Evolutionary conservation across 768 basidiomycete species (phyloP).

Genomic region (Serendipita vermifera): DNA sequence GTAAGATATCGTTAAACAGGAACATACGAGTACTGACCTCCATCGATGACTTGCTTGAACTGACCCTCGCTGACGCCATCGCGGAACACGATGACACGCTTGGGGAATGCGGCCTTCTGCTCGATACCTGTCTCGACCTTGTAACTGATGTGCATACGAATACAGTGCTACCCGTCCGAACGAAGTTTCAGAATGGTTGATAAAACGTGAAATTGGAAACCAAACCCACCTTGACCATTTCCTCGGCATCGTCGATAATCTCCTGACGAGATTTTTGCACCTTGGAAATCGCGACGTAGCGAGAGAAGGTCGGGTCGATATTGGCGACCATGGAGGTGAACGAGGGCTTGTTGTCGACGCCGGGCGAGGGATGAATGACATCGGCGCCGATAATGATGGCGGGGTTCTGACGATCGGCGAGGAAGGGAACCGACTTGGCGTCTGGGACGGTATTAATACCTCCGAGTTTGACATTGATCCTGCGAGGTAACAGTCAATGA

Average conservation of each 20-base stretch:
- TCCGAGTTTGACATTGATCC: constrained; percentile 74
- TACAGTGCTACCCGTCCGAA: constrained; percentile 30
- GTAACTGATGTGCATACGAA: constrained; percentile 47
- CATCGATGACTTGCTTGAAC: constrained; percentile 36
- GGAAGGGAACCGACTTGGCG: constrained; percentile 44
- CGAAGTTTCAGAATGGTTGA: neutral
- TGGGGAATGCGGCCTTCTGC: constrained; percentile 32
- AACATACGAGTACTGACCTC: constrained; percentile 29
- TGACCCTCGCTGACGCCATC: constrained; percentile 49
- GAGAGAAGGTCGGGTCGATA: constrained; percentile 61
- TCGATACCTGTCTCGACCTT: constrained; percentile 31
- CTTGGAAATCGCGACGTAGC: constrained; percentile 49
- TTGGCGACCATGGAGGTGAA: constrained; percentile 72
- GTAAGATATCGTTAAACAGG: constrained; percentile 9
- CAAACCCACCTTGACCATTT: constrained; percentile 44
- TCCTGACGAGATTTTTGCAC: constrained; percentile 60
- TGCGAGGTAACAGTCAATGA: constrained; percentile 19
- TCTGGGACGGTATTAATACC: constrained; percentile 73
- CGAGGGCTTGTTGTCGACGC: constrained; percentile 64
- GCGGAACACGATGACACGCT: constrained; percentile 64
- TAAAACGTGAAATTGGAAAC: neutral
- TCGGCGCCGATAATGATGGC: constrained; percentile 78
- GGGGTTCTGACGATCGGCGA: constrained; percentile 58
- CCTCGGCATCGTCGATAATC: constrained; percentile 57
- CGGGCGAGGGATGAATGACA: constrained; percentile 73